Evolutionary conservation across 805 yeast genomes (phyloP).

Genomic region (Yarrowia sp.): DNA sequence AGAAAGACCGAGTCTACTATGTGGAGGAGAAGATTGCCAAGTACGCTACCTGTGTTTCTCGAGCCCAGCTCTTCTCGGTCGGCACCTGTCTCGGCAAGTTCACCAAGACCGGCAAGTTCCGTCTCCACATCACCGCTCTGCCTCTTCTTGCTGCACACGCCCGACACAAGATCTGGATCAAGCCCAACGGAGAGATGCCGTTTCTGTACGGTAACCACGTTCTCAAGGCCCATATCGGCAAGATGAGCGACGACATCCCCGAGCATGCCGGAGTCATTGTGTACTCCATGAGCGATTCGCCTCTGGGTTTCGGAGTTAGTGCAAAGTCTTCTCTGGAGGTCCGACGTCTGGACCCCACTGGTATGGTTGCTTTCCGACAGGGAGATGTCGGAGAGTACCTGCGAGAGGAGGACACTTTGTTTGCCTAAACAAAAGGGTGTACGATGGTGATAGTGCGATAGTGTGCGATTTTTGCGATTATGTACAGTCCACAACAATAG

Average conservation of each 20-base stretch:
- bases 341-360: conserved; percentile 88
- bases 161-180: conserved; percentile 94
- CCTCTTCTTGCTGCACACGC: conserved; percentile 85
- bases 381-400: conserved; percentile 97
- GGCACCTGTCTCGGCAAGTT: conserved; percentile 96
- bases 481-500: too few species aligned
- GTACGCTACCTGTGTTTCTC: conserved; percentile 87
- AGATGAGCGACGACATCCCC: conserved; percentile 96
- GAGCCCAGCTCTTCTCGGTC: conserved; percentile 87
- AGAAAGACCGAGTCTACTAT: conserved; percentile 95
- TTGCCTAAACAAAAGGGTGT: conserved; percentile 60
- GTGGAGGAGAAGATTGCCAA: conserved; percentile 79
- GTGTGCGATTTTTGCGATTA: too few species aligned
- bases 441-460: not conserved
- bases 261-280: conserved; percentile 97
- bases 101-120: conserved; percentile 96
- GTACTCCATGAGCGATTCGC: conserved; percentile 86
- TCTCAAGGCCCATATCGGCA: conserved; percentile 93
- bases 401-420: conserved; percentile 96
- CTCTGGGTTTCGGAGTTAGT: conserved; percentile 94
- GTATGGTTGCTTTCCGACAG: conserved; percentile 94
- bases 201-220: conserved; percentile 95
- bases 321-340: conserved; percentile 91
- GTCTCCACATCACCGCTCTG: conserved; percentile 91
- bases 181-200: conserved; percentile 98